Percentiles rank a stretch among this genome's conserved stretches.
phyloP scores from a whole-genome alignment of 2,329 filamentous ascomycete species.

The Fusarium sp. region DNA sequence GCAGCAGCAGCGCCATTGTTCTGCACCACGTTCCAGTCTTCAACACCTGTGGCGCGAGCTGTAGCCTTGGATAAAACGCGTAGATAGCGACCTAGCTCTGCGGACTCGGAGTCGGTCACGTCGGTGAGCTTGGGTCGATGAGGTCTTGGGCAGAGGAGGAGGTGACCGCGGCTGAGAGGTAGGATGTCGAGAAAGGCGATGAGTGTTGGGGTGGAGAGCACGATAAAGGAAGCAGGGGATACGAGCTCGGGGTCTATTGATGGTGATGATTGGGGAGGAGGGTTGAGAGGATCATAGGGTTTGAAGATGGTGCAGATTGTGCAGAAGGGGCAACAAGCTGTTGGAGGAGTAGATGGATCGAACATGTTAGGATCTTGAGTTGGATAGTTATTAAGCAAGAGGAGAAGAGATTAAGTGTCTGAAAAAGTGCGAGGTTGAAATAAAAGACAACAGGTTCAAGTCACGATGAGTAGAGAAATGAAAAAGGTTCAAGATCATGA shows the following conservation, averaged over 20 bases:
- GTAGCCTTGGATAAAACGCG: constrained; percentile 80
- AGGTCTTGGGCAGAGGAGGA: constrained; percentile 81
- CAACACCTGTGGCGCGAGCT: constrained; percentile 74
- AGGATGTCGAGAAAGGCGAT: constrained; percentile 95
- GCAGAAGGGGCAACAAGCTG: constrained; percentile 70
- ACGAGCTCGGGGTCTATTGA: constrained; percentile 49
- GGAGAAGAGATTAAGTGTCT: not conserved
- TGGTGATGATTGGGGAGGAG: constrained; percentile 53
- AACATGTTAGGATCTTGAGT: too few species aligned
- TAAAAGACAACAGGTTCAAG: not conserved
- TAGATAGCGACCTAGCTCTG: constrained; percentile 75
- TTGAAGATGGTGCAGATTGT: constrained; percentile 63
- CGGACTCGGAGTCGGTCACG: constrained; percentile 70
- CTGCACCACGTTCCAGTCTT: constrained; percentile 96
- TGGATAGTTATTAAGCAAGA: not conserved
- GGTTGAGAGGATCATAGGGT: constrained; percentile 58
- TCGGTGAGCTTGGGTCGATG: constrained; percentile 85
- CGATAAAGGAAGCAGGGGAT: constrained; percentile 67
- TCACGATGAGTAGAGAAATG: not conserved
- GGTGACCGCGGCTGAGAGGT: constrained; percentile 84
- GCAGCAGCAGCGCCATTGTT: constrained; percentile 93
- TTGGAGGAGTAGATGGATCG: constrained; percentile 51
- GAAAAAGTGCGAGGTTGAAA: not conserved
- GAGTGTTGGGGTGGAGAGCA: constrained; percentile 81
- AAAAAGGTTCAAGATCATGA: constrained; percentile 15